Percentiles rank a stretch among this genome's conserved stretches.
phyloP scores from a whole-genome alignment of 768 basidiomycete genomes.

The Tulasnella sp. region DNA sequence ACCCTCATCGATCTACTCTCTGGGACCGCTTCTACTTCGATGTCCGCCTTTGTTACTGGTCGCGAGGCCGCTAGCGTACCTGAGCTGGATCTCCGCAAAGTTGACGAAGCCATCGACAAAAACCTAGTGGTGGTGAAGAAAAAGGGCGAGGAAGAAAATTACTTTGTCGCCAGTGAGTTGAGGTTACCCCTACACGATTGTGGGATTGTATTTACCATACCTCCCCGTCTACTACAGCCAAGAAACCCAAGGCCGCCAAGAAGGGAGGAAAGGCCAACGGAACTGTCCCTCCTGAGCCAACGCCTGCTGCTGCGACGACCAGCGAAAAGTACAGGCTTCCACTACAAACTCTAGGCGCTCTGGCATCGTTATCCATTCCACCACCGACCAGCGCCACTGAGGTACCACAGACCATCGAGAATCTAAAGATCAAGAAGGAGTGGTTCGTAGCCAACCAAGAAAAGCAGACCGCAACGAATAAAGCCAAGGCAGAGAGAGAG shows the following conservation, averaged over 20 bases:
- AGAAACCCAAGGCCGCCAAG: constrained; percentile 3
- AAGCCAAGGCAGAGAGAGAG: constrained; percentile 68
- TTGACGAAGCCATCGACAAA: constrained; percentile 54
- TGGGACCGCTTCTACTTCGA: constrained; percentile 38
- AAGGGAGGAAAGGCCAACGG: constrained; percentile 19
- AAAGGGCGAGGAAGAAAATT: constrained; percentile 82
- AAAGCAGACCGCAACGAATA: constrained; percentile 64
- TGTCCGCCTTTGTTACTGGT: constrained; percentile 32
- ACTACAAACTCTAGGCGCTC: constrained; percentile 75
- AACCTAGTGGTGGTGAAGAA: constrained; percentile 77
- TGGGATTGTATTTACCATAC: constrained; percentile 15
- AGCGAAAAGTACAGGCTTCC: constrained; percentile 57
- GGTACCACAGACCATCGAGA: constrained; percentile 72
- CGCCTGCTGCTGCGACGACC: constrained; percentile 4
- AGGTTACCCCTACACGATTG: constrained; percentile 45
- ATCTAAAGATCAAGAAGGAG: constrained; percentile 85
- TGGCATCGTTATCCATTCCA: constrained; percentile 80
- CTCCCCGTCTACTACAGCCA: constrained; percentile 24
- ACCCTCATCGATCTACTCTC: constrained; percentile 80
- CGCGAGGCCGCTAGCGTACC: constrained; percentile 43
- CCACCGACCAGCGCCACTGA: constrained; percentile 71
- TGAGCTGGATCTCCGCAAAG: constrained; percentile 74
- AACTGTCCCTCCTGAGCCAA: constrained; percentile 3
- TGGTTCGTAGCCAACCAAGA: constrained; percentile 94
- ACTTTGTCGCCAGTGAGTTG: constrained; percentile 53